These are phyloP conservation scores for Marchantia paleacea DNA, from an alignment of 225 moss, liverwort and hornwort species.

Conservation along the genomic window DNA sequence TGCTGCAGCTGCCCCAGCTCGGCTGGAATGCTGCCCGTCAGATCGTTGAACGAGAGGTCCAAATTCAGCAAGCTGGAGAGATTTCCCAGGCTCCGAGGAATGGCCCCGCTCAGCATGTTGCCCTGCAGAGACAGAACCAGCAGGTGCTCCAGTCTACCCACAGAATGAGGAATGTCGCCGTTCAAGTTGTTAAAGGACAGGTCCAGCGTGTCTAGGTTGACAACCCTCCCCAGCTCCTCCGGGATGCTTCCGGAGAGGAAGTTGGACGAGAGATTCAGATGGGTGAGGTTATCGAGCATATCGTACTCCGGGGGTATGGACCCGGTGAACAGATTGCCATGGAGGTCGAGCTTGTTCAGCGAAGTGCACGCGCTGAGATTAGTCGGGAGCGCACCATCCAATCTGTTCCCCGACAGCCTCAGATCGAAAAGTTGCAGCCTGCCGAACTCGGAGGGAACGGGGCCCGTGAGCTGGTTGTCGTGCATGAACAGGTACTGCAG, in stretches of 20 bases:
- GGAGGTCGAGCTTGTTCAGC: constrained; percentile 41
- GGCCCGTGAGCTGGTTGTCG: constrained; percentile 44
- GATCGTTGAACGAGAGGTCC: constrained; percentile 60
- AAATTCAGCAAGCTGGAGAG: constrained; percentile 61
- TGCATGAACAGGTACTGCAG: constrained; percentile 41
- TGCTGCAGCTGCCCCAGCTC: constrained; percentile 72
- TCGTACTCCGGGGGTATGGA: constrained; percentile 34
- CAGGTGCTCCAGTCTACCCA: constrained; percentile 74
- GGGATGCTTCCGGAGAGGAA: constrained; percentile 36
- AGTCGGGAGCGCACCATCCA: constrained; percentile 30
- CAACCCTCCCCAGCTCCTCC: constrained; percentile 35
- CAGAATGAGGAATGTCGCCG: constrained; percentile 54
- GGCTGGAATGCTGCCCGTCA: constrained; percentile 60
- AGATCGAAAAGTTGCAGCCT: constrained; percentile 42
- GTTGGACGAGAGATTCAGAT: constrained; percentile 42
- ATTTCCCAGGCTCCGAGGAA: constrained; percentile 66
- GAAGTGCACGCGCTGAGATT: constrained; percentile 42
- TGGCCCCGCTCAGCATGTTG: constrained; percentile 59
- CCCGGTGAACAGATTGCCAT: constrained; percentile 36
- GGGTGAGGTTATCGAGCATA: constrained; percentile 41
- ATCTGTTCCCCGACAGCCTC: constrained; percentile 29
- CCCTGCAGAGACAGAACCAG: constrained; percentile 48
- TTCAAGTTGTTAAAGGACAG: constrained; percentile 36
- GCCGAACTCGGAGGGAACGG: constrained; percentile 41
- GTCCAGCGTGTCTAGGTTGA: constrained; percentile 45